Evolutionary conservation across 1,139 yeast species (phyloP), one percentile per base, ranked within the genome.

Genomic region (Scheffersomyces stambukii): DNA sequence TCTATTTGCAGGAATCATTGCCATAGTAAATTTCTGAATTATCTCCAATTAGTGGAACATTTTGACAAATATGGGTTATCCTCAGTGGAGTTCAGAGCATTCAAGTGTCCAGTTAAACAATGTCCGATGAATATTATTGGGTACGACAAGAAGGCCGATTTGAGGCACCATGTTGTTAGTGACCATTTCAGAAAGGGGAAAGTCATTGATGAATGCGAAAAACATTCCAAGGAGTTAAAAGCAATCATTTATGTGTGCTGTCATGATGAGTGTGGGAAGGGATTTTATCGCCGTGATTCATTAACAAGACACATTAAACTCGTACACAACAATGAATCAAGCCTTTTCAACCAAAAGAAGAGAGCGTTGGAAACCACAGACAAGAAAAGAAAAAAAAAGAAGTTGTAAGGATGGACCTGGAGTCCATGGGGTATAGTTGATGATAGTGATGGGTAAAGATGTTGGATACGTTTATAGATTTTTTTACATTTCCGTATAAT

Each of bases 71-170:
- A 19, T 14, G 26, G 34, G 4, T 30, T 32, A 16, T 11, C 27
- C 11, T 14, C 27, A 24, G 20, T 31, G 21, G 36, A 29, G 14
- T 28, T 24, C 14, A 34, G 50, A 21, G 24, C 31, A 3, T 43
- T 40, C 25, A 38, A 32, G 24, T 80, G 88, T 44, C 77, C 77
- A 0, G 64, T 70, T 24, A 46, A 51, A 9, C 57, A 60, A 15
- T 81, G 89, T 43, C 81, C 82, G 1, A 77, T 82, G 77, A 62
- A 66, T 25, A 52, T 73, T 3, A 56, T 79, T 23, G 88, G 88
- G 0, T 61, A 76, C 30, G 71, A 74, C 21, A 70, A 80, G 32
- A 60, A 71, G 29, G 75, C 77, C 4, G 82, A 78, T 40, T 65
- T 79, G 36, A 60, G 73, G 36, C 70, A 85, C 35, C 88, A 81